These are phyloP conservation scores for Cyanophora paradoxa DNA, from an alignment of 78 protist species.

Conservation along the genomic window DNA sequence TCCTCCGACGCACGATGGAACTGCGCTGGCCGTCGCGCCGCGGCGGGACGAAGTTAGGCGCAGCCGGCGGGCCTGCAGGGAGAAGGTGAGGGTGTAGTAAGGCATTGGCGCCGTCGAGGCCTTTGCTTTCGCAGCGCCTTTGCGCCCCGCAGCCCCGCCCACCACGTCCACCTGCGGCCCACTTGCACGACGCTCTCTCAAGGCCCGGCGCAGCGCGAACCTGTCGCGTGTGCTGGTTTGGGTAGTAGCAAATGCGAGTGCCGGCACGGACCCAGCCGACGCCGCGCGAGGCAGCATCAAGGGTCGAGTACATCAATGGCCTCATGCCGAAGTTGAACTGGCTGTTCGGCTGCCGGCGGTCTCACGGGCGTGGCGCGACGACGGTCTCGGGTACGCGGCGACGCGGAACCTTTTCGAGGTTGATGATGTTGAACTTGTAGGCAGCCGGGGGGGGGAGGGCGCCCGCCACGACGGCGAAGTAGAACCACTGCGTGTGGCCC, in stretches of 20 bases:
- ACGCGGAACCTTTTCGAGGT: slow-evolving; percentile 23
- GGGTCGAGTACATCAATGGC: background rate
- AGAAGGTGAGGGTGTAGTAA: background rate
- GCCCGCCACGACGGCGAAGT: slow-evolving; percentile 3
- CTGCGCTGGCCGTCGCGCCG: too few species aligned
- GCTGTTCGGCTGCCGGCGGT: background rate
- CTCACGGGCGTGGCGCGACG: background rate
- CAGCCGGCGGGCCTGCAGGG: too few species aligned
- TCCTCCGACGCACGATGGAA: background rate
- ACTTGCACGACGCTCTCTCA: too few species aligned
- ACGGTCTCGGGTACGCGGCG: background rate
- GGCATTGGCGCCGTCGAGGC: background rate
- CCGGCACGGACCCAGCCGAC: slow-evolving; percentile 20
- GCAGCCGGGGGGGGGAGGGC: background rate
- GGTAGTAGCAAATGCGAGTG: slow-evolving; percentile 14
- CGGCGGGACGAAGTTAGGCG: too few species aligned
- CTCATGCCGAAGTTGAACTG: background rate
- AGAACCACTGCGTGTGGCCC: slow-evolving; percentile 47
- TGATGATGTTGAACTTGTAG: slow-evolving; percentile 31
- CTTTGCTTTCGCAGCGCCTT: too few species aligned
- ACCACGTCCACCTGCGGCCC: too few species aligned
- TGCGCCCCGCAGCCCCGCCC: too few species aligned
- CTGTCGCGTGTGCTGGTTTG: background rate
- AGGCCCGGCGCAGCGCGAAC: too few species aligned
- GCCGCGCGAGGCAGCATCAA: background rate